Evolutionary conservation across 441 rosid genomes (phyloP), one percentile per base, ranked within the genome.

Genomic region (Eruca vesicaria): DNA sequence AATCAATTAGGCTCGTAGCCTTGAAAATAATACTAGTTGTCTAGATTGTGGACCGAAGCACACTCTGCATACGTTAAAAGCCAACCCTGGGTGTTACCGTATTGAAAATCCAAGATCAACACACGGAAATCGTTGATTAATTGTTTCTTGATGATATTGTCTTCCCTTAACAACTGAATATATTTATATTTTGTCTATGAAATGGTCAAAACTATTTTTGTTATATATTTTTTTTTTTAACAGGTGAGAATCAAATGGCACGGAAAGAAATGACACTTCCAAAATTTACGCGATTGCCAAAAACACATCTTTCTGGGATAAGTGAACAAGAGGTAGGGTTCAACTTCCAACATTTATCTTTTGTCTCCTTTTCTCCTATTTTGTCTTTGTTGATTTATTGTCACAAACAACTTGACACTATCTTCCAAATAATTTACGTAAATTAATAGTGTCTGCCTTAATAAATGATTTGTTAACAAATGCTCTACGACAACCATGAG

Each of bases 291-390:
- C 75, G 28, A 70, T 64, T 45, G 62, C 71, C 72, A 66, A 60
- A 78, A 72, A 35, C 63, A 61, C 73, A 66, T 78, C 73, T 66
- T 66, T 72, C 73, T 61, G 31, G 77, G 73, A 38, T 9, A 52
- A 52, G 77, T 19, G 33, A 52, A 33, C 18, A 59, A 72, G 62
- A 78, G 73, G 77, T 53, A 36, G 32, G 69, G 73, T 78, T 67
- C 81, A 61, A 78, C 6, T 78, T 67, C 81, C 81, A 61, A 78
- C 38, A 45, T 60, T 71, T 67, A 52, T 72, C 14, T 72, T 36
- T 71, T 66, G 48, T 66, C 48, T 61, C 10, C 15, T 56, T 26
- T 28, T 32, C 50, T 18, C 33, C 43, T 32, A 64, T 35, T 66
- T 50, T 71, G 72, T 64, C 80, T 65, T 63, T 64, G 10, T 70